A percentile compares a stretch with the other conserved stretches of the same genome.
These are phyloP conservation scores for Pseudocercospora vitis DNA, from an alignment of 2,329 filamentous ascomycete genomes.

Conservation along the genomic window DNA sequence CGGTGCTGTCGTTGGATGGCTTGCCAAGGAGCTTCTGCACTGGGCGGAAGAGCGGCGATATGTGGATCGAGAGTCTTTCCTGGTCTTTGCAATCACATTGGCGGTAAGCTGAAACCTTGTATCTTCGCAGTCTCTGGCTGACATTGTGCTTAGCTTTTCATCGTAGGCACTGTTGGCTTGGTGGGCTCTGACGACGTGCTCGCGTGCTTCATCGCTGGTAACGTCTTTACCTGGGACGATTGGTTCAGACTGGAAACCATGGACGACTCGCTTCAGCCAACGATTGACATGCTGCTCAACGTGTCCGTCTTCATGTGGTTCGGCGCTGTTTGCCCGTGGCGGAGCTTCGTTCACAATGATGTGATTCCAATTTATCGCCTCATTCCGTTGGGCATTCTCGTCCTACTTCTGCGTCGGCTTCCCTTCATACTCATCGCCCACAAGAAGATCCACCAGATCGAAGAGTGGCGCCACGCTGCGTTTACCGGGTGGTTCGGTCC, in stretches of 20 bases:
- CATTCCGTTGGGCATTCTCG: slow-evolving; percentile 69
- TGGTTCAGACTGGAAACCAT: slow-evolving; percentile 88
- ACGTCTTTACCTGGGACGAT: slow-evolving; percentile 88
- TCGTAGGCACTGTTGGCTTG: slow-evolving; percentile 82
- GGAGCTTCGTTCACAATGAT: slow-evolving; percentile 63
- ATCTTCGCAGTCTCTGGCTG: slow-evolving; percentile 16
- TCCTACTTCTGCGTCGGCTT: slow-evolving; percentile 73
- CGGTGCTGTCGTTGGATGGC: slow-evolving; percentile 73
- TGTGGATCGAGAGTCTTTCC: slow-evolving; percentile 82
- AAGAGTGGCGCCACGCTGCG: slow-evolving; percentile 69
- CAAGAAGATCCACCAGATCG: slow-evolving; percentile 74
- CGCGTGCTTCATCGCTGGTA: slow-evolving; percentile 89
- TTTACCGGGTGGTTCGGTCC: slow-evolving; percentile 94
- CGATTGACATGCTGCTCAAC: slow-evolving; percentile 92
- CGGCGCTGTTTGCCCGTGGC: slow-evolving; percentile 82
- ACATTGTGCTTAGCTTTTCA: slow-evolving; percentile 62
- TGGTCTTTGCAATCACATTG: slow-evolving; percentile 81
- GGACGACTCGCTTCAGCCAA: slow-evolving; percentile 90
- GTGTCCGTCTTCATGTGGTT: slow-evolving; percentile 85
- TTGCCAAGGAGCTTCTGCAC: slow-evolving; percentile 78
- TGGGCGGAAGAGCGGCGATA: slow-evolving; percentile 79
- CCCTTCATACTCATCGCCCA: slow-evolving; percentile 75
- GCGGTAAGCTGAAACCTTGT: slow-evolving; percentile 57
- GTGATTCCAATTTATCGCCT: slow-evolving; percentile 74
- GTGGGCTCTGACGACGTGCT: slow-evolving; percentile 86